Conservation (phyloP, 208 protist species). For the Strigomonas galati region DNA sequence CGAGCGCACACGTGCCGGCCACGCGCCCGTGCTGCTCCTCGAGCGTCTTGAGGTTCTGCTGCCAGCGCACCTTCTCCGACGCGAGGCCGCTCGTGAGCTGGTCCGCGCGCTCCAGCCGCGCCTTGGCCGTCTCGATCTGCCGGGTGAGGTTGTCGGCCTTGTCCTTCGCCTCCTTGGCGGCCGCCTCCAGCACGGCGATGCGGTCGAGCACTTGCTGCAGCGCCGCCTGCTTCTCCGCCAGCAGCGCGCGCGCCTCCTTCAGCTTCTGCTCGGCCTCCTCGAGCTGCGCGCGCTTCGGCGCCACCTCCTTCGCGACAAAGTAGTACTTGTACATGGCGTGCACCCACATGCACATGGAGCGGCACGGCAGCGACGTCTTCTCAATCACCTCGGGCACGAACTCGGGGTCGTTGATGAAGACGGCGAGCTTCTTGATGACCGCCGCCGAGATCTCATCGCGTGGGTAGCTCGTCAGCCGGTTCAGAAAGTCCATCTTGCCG, state of each 20-base stretch:
- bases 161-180: constrained; percentile 67
- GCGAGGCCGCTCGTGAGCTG: constrained; percentile 85
- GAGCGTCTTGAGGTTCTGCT: constrained; percentile 49
- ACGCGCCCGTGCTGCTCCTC: constrained; percentile 54
- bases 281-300: constrained; percentile 82
- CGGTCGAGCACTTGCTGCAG: constrained; percentile 75
- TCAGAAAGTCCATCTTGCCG: constrained; percentile 87
- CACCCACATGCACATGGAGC: constrained; percentile 95
- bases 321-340: constrained; percentile 94
- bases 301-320: constrained; percentile 86
- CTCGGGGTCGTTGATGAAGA: constrained; percentile 89
- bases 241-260: constrained; percentile 40
- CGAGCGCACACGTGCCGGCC: constrained; percentile 77
- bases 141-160: constrained; percentile 83
- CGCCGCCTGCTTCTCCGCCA: constrained; percentile 63
- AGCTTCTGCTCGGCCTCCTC: constrained; percentile 80
- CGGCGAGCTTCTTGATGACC: constrained; percentile 85
- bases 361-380: constrained; percentile 91
- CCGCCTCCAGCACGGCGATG: constrained; percentile 63
- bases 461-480: constrained; percentile 82
- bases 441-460: constrained; percentile 82
- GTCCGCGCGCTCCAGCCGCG: constrained; percentile 78
- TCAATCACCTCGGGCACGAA: constrained; percentile 91
- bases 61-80: constrained; percentile 81
- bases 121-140: constrained; percentile 82